Conservation (phyloP, 2,329 filamentous ascomycete species). For the Emmonsiellopsis sp. region DNA sequence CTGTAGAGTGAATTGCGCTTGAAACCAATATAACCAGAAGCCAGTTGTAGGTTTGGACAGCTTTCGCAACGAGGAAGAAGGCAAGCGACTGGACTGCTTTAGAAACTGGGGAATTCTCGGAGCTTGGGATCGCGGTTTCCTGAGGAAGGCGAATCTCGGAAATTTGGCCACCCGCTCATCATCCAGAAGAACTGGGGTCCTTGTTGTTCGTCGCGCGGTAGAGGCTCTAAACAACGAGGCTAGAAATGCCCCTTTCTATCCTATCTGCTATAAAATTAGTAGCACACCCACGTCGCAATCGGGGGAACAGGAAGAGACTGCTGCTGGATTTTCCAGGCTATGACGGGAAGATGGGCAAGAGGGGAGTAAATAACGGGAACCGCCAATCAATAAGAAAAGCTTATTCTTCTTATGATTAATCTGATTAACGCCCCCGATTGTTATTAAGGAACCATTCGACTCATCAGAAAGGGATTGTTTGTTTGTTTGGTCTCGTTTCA, state of each 20-base stretch:
- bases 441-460: too few species aligned
- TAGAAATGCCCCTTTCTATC: too few species aligned
- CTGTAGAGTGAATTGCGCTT: background rate
- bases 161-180: background rate
- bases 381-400: background rate
- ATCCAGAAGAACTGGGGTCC: background rate
- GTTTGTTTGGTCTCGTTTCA: background rate
- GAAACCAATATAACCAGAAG: background rate
- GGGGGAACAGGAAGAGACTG: too few species aligned
- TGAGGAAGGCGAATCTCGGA: constrained; percentile 1
- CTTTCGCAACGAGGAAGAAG: background rate
- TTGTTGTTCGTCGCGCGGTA: too few species aligned
- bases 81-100: background rate
- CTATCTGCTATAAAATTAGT: too few species aligned
- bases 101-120: background rate
- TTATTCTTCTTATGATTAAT: background rate
- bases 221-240: too few species aligned
- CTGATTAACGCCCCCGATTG: too few species aligned
- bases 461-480: too few species aligned
- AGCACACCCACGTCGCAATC: too few species aligned
- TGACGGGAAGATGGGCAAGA: background rate
- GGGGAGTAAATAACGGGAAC: background rate
- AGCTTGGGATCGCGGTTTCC: background rate
- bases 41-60: background rate
- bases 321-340: too few species aligned